Conservation (phyloP, 768 basidiomycete species). For the Suillus variegatus region DNA sequence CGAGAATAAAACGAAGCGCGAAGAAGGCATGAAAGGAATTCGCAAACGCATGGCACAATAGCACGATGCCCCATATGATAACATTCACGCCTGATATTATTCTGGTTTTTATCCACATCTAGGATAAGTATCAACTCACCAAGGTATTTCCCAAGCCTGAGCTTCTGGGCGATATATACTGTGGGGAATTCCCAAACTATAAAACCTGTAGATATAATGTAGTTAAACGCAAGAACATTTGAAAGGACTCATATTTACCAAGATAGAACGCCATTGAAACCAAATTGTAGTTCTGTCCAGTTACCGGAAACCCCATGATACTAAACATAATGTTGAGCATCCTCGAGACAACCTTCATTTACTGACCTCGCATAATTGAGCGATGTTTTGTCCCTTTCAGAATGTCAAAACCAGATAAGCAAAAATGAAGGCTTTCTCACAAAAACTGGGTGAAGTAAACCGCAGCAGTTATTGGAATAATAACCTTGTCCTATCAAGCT, state of each 20-base stretch:
- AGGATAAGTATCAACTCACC: conserved; percentile 21
- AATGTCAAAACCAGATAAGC: not conserved
- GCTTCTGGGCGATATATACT: conserved; percentile 40
- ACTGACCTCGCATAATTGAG: conserved; percentile 41
- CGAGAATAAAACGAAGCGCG: conserved; percentile 39
- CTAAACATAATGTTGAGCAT: conserved; percentile 14
- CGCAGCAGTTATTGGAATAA: conserved; percentile 40
- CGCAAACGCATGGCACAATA: conserved; percentile 37
- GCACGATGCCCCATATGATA: conserved; percentile 38
- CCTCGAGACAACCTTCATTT: not conserved
- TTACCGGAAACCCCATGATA: conserved; percentile 33
- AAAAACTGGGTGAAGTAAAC: conserved; percentile 46
- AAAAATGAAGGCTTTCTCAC: conserved; percentile 3
- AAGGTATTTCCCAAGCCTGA: conserved; percentile 39
- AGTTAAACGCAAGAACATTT: not conserved
- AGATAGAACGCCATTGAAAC: conserved; percentile 63
- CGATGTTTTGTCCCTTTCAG: conserved; percentile 40
- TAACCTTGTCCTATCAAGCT: conserved; percentile 33
- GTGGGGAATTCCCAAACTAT: conserved; percentile 42
- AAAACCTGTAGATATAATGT: conserved; percentile 22
- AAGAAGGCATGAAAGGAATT: conserved; percentile 39
- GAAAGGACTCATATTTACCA: conserved; percentile 32
- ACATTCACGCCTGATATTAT: conserved; percentile 34
- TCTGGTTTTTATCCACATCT: not conserved
- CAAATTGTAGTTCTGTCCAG: conserved; percentile 54